Percentiles rank a stretch among this genome's conserved stretches.
phyloP scores from a whole-genome alignment of 202 grass and related monocot genomes.

The Setaria italica region DNA sequence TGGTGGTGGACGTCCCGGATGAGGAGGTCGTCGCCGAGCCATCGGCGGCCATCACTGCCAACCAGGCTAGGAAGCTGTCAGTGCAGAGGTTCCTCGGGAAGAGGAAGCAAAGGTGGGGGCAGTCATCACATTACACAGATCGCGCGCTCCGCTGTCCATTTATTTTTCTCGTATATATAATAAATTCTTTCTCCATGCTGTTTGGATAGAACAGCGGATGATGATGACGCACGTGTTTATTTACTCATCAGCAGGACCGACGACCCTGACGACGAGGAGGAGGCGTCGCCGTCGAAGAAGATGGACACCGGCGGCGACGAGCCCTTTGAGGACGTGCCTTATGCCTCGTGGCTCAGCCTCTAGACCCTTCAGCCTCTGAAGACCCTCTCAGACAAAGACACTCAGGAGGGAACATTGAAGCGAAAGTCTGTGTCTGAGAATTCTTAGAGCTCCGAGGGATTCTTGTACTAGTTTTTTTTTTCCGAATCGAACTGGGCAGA shows the following conservation, averaged over 20 bases:
- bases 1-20: neutral
- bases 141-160: neutral
- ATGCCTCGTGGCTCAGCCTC: constrained; percentile 15
- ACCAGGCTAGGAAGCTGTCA: constrained; percentile 66
- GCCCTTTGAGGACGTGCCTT: neutral
- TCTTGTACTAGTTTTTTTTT: too few species aligned
- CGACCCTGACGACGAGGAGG: neutral
- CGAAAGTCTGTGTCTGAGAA: too few species aligned
- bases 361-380: neutral
- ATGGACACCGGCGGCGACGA: neutral
- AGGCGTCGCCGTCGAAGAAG: neutral
- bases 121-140: neutral
- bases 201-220: neutral
- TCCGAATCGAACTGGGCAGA: too few species aligned
- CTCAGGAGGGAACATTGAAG: too few species aligned
- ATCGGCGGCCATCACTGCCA: neutral
- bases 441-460: too few species aligned
- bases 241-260: neutral
- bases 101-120: constrained; percentile 73
- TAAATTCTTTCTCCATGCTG: neutral
- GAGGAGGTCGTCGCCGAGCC: neutral
- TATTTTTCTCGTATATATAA: neutral
- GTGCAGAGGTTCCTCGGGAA: constrained; percentile 70
- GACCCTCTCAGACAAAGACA: neutral
- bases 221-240: neutral